Base-by-base conservation (phyloP, 1,284 basidiomycete species). In the Trichosporon sp. region DNA sequence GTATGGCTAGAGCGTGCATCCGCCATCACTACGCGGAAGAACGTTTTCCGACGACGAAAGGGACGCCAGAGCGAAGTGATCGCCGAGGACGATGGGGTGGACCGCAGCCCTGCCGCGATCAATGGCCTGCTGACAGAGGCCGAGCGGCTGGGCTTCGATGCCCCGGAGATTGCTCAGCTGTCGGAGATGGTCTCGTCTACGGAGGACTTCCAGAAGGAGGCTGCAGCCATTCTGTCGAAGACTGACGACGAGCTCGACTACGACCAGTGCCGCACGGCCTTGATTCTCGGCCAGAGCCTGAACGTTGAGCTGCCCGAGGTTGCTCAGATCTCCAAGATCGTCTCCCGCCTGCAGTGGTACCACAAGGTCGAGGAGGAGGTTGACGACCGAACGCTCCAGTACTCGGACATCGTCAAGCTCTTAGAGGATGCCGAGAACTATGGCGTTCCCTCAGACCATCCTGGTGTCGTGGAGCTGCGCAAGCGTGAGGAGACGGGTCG, bases 1-100 rank as follows among this genome's bases (percentile, higher is more conserved):
- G 89, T 91, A 72, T 96, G 94, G 93, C 85, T 95, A 4, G 83
- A 80, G 25, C 71, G 73, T 23, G 79, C 79, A 9, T 74, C 76
- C 6, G 71, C 75, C 1, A 65, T 82, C 6, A 53, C 70, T 5
- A 78, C 77, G 2, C 69, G 80, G 31, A 82, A 81, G 69, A 76
- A 73, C 44, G 74, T 75, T 1, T 78, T 76, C 7, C 68, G 79
- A 27, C 68, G 77, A 35, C 66, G 74, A 27, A 77, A 79, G 65
- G 75, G 75, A 18, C 69, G 73, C 31, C 72, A 74, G 62, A 75
- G 74, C 38, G 74, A 70, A n/a, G 68, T 71, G 18, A 73, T 70
- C 5, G 60, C 29, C 4, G 74, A 76, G 1, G 73, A 74, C n/a
- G 73, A 75, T 11, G 74, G 75, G 7, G 69, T 71, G 4, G 77